Conservation (phyloP, 257 asterid species). For the Plantago ovata region DNA sequence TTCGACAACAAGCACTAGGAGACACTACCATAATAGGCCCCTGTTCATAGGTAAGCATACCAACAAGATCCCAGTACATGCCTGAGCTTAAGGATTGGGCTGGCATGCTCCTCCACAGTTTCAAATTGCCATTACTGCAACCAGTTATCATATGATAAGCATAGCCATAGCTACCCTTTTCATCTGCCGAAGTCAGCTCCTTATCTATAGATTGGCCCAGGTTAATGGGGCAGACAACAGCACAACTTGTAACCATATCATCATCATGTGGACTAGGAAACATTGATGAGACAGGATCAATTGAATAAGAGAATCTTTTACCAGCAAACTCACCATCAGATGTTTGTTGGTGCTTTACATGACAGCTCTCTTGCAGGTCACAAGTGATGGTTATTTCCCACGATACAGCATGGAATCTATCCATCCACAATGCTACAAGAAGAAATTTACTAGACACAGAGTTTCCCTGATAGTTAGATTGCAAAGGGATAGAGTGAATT, state of each 20-base stretch:
- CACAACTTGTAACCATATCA: constrained; percentile 61
- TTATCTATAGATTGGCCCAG: constrained; percentile 39
- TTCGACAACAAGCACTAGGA: constrained; percentile 62
- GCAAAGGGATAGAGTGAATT: constrained; percentile 60
- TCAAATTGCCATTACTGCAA: constrained; percentile 56
- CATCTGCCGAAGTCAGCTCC: constrained; percentile 32
- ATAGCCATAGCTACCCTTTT: constrained; percentile 35
- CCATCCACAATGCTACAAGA: constrained; percentile 73
- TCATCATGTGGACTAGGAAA: constrained; percentile 58
- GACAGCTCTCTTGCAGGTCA: constrained; percentile 38
- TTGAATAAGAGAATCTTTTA: constrained; percentile 44
- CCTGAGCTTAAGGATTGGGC: constrained; percentile 36
- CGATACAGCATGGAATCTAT: constrained; percentile 65
- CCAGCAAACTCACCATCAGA: constrained; percentile 53
- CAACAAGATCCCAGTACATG: constrained; percentile 78
- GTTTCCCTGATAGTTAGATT: constrained; percentile 47
- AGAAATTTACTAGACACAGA: constrained; percentile 55
- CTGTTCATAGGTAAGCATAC: constrained; percentile 52
- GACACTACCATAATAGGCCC: constrained; percentile 56
- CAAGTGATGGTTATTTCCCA: constrained; percentile 72
- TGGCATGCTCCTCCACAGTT: constrained; percentile 81
- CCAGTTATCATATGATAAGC: constrained; percentile 88
- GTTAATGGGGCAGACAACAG: constrained; percentile 53
- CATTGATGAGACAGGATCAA: constrained; percentile 63
- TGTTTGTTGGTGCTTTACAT: constrained; percentile 40